These are phyloP conservation scores for Syncephalastrum sp. DNA, from an alignment of 371 early-diverging fungal species.

Conservation along the genomic window DNA sequence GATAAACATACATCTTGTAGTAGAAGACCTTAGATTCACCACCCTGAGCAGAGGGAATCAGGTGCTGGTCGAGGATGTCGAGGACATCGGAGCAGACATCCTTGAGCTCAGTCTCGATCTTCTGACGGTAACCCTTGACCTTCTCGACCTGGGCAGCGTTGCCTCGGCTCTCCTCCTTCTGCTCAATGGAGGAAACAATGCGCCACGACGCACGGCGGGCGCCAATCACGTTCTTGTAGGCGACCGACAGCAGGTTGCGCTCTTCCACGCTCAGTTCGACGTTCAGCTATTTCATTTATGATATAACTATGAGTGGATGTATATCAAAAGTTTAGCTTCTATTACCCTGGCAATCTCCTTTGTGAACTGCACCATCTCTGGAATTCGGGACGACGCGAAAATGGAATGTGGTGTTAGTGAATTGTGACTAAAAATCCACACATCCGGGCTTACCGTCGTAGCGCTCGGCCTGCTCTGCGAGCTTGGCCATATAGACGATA, in stretches of 20 bases:
- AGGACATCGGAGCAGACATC: conserved; percentile 97
- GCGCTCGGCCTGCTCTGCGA: conserved; percentile 99
- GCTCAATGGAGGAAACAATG: conserved; percentile 98
- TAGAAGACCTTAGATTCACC: conserved; percentile 99
- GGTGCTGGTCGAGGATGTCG: conserved; percentile 82
- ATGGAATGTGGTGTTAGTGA: too few relatives aligned
- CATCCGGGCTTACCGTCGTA: conserved; percentile 69
- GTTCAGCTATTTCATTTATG: conserved; percentile 29
- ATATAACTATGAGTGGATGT: neutral
- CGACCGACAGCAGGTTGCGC: conserved; percentile 98
- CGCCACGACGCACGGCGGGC: conserved; percentile 99
- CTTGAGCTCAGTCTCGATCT: conserved; percentile 93
- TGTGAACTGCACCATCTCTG: conserved; percentile 97
- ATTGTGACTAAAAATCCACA: conserved; percentile 4
- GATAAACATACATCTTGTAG: conserved; percentile 90
- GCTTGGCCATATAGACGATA: conserved; percentile 91
- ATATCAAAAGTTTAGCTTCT: neutral
- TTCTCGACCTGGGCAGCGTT: conserved; percentile 80
- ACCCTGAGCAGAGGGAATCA: conserved; percentile 82
- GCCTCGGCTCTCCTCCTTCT: conserved; percentile 96
- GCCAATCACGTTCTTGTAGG: conserved; percentile 99
- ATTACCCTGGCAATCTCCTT: conserved; percentile 76
- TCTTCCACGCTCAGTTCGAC: conserved; percentile 93
- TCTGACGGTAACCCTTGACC: conserved; percentile 88
- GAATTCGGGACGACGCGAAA: neutral